Evolutionary conservation across 2,329 filamentous ascomycete species (phyloP).

Genomic region (Tolypocladium endophyticum): DNA sequence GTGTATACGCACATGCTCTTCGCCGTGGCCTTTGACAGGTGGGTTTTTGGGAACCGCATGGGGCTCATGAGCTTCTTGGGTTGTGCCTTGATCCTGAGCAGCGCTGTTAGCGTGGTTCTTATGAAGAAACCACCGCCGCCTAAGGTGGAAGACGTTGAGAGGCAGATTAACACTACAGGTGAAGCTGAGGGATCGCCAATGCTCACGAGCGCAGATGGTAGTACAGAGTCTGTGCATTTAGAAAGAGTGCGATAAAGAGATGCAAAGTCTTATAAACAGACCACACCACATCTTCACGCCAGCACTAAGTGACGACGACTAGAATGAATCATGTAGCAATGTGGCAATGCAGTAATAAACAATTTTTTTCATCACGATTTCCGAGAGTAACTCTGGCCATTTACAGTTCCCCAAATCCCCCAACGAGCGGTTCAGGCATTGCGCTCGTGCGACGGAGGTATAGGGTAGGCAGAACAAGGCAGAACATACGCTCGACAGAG

Average conservation of each 20-base stretch:
- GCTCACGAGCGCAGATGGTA: constrained; percentile 21
- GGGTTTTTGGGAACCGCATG: constrained; percentile 42
- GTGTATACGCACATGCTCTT: constrained; percentile 49
- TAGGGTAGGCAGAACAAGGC: neutral
- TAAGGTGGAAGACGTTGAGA: constrained; percentile 23
- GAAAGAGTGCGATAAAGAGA: constrained; percentile 2
- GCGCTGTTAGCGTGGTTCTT: constrained; percentile 39
- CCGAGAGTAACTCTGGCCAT: neutral
- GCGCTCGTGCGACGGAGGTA: neutral
- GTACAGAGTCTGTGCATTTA: constrained; percentile 9
- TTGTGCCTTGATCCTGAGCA: constrained; percentile 41
- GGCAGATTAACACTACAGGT: constrained; percentile 15
- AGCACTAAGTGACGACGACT: neutral
- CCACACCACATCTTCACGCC: neutral
- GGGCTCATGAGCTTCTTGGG: constrained; percentile 36
- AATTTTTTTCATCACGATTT: too few species aligned
- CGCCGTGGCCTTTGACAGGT: constrained; percentile 40
- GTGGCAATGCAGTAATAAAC: neutral
- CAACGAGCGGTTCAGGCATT: neutral
- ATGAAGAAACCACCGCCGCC: constrained; percentile 26
- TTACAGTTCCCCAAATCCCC: neutral
- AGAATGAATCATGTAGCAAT: neutral
- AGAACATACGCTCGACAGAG: too few species aligned
- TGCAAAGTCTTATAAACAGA: neutral
- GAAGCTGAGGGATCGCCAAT: constrained; percentile 29